A percentile compares a stretch with the other conserved stretches of the same genome.
Conservation (phyloP, 1,284 basidiomycete species). For the Naganishia liquefaciens region DNA sequence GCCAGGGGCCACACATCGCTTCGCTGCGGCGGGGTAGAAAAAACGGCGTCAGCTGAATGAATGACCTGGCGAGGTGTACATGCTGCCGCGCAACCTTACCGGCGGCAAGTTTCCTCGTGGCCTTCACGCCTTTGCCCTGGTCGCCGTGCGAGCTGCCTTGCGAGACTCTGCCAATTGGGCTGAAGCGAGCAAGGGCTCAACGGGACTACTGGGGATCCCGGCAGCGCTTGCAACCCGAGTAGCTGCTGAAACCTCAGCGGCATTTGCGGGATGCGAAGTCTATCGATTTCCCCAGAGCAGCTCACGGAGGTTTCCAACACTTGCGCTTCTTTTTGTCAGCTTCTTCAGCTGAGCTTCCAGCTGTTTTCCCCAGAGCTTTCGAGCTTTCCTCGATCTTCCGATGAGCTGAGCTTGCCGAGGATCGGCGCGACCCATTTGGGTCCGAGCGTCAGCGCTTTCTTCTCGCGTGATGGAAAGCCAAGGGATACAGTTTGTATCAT, state of each 20-base stretch:
- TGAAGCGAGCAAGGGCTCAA: no score
- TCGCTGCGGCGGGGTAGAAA: background rate
- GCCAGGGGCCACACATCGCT: conserved; percentile 14
- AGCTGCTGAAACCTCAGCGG: no score
- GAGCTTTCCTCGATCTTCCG: background rate
- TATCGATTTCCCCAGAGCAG: no score
- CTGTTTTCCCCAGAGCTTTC: background rate
- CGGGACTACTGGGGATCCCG: no score
- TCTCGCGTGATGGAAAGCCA: no score
- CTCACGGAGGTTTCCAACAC: no score
- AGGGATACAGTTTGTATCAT: no score
- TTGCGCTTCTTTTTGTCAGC: background rate
- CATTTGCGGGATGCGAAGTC: no score
- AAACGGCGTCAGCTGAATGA: conserved; percentile 15
- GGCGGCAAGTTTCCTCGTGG: conserved; percentile 16
- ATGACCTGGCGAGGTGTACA: background rate
- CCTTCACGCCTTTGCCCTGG: background rate
- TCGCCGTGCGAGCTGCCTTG: background rate
- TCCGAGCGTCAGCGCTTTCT: no score
- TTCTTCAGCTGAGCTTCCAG: no score
- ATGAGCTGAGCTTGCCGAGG: conserved; percentile 1
- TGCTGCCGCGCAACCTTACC: background rate
- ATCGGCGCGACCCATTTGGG: no score
- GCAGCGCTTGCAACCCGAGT: no score
- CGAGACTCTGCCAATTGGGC: background rate